Base-by-base conservation (phyloP, 2,329 filamentous ascomycete species). In the Diaporthe sp. region DNA sequence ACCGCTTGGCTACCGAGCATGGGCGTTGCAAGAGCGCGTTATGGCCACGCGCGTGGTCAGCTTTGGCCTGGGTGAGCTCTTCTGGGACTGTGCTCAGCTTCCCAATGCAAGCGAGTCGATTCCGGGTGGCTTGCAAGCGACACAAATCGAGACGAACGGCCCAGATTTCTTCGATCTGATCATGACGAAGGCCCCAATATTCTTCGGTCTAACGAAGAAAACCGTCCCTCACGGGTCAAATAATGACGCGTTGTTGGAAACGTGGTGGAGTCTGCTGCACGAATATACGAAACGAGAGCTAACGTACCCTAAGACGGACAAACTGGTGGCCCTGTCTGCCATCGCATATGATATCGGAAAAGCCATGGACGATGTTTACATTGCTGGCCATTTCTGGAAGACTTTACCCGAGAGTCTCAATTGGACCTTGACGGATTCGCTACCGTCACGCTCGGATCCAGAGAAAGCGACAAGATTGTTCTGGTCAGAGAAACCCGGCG, bases 171-270 rank as follows among this genome's bases (percentile, higher is more conserved):
- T 25, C 25, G 25, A 25, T 25, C 25, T 25, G 25, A 25, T 25
- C 25, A 25, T 25, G 25, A 25, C 25, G 25, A 25, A 25, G 25
- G 25, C 25, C 25, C 25, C 25, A 25, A 25, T 25, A 25, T 25
- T 25, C 25, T 25, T 25, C 25, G 25, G 25, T 25, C 25, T 25
- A 25, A 25, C 25, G 25, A 25, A 8, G 22, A 55, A 55, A 22
- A 12, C 51, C 12, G 9, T 55, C 3, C 4, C 51, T 12, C 4
- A 31, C 13, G 13, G 51, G 5, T 55, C 51, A 55, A 8, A 17
- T 1, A 31, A 2, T 25, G 0, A 17, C 51, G 51, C 0, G 5
- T 31, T 55, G 8, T 0, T 55, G 25, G 25, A 9, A 0, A 31
- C 51, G 22, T 55, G 51, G 51, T 19, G 51, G 51, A 55, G 25